Percentiles rank a stretch among this genome's conserved stretches.
Evolutionary conservation across 2,329 filamentous ascomycete species (phyloP).

Genomic region (Xylariaceae sp.): DNA sequence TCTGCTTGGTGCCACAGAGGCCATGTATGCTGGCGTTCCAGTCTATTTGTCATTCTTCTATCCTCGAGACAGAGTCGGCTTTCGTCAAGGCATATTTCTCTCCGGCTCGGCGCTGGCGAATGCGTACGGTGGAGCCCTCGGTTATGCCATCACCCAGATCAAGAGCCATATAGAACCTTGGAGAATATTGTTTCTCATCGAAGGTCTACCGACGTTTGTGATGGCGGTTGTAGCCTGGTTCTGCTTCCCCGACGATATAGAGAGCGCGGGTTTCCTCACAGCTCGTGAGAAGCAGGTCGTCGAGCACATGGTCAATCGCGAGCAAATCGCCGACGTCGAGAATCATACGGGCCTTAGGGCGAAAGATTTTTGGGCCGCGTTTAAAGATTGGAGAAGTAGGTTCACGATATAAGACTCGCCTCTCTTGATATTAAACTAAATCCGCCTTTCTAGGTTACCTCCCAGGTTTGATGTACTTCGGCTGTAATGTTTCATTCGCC

Average conservation of each 20-base stretch:
- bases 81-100: conserved; percentile 61
- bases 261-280: conserved; percentile 31
- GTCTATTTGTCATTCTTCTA: conserved; percentile 62
- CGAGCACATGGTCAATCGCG: conserved; percentile 29
- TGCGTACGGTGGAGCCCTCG: conserved; percentile 47
- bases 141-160: conserved; percentile 45
- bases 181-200: conserved; percentile 54
- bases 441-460: conserved; percentile 19
- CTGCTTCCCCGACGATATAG: conserved; percentile 48
- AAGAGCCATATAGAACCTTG: conserved; percentile 39
- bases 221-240: conserved; percentile 49
- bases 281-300: conserved; percentile 45
- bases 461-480: conserved; percentile 47
- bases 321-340: conserved; percentile 29
- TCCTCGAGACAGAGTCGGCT: conserved; percentile 59
- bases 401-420: not conserved
- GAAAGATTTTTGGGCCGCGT: conserved; percentile 27
- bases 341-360: conserved; percentile 27
- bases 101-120: conserved; percentile 48
- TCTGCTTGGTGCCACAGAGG: conserved; percentile 50
- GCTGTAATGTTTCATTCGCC: conserved; percentile 41
- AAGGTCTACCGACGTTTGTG: conserved; percentile 49
- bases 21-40: conserved; percentile 46
- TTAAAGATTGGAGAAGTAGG: conserved; percentile 33
- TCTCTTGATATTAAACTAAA: not conserved